These are phyloP conservation scores for Acanthamoeba royreba DNA, from an alignment of 208 protist species.

Conservation along the genomic window DNA sequence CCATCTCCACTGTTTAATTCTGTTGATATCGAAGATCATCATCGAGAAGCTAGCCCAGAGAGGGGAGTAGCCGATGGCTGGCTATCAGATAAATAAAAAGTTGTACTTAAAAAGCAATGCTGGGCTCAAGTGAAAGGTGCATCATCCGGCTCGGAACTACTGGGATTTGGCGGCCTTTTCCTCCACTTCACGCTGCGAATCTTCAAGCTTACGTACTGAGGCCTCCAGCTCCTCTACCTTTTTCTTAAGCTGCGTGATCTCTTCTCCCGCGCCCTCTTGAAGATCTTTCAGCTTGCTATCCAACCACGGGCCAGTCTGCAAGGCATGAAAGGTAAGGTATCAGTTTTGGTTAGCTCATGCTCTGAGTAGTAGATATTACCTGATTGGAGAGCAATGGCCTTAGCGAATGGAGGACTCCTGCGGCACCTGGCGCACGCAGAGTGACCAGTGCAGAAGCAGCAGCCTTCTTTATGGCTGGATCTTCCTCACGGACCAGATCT, in stretches of 20 bases:
- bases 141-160: too few species aligned
- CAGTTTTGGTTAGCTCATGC: too few species aligned
- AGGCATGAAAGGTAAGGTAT: too few species aligned
- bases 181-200: background rate
- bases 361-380: too few species aligned
- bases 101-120: too few species aligned
- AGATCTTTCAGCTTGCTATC: background rate
- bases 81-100: too few species aligned
- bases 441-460: background rate
- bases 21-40: too few species aligned
- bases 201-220: background rate
- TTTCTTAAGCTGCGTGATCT: background rate
- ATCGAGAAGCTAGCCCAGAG: too few species aligned
- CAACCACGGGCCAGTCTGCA: background rate
- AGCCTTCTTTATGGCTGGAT: background rate
- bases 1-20: too few species aligned
- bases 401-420: background rate
- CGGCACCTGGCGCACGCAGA: background rate
- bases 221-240: background rate
- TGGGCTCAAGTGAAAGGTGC: too few species aligned
- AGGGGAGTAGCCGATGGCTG: too few species aligned
- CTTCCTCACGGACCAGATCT: background rate
- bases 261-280: background rate
- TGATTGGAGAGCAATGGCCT: background rate
- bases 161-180: too few species aligned